Evolutionary conservation across 768 basidiomycete genomes (phyloP), one percentile per base, ranked within the genome.

Genomic region (Favolaschia claudopus): DNA sequence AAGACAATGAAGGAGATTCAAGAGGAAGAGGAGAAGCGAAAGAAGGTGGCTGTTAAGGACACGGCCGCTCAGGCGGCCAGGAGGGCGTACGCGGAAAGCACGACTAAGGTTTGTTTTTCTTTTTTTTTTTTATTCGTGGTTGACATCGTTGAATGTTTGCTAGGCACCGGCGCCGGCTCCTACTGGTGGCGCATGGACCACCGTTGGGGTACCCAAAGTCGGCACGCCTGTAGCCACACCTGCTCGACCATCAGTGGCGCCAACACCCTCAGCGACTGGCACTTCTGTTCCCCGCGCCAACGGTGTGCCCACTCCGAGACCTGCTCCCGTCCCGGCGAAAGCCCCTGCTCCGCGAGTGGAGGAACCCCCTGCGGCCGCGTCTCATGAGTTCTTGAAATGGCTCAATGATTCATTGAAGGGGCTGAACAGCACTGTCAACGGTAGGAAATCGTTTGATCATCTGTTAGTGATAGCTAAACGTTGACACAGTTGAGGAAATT

Each of bases 1-100:
- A 97, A 95, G 82, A 92, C 93, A 2, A 89, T 99, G 89, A 98
- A 96, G 79, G 95, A 99, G 78, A 99, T 99, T 36, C 93, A 96
- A 70, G 96, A 99, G 74, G 97, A 99, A 67, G 97, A 99, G 70
- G 94, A 96, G 74, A 85, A 79, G 62, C 84, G 90, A 61, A 95
- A 94, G 80, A 91, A 88, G 74, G 66, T 76, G 27, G 80, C 80
- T 1, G 74, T 88, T 72, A 87, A 91, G 62, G 86, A 81, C 50
- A 78, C 79, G 51, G 82, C 82, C 9, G 76, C 84, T 13, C 78
- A 83, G 20, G 82, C 83, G 34, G 79, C 84, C 8, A 85, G 89
- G 69, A 81, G 92, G 49, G 89, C 82, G 5, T 91, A 96, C 67
- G 92, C 92, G 5, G 93, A 95, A 57, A 85, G 85, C 28, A 88